Percentiles rank a stretch among this genome's conserved stretches.
phyloP scores from a whole-genome alignment of 768 basidiomycete species.

The Podaxis sp. region DNA sequence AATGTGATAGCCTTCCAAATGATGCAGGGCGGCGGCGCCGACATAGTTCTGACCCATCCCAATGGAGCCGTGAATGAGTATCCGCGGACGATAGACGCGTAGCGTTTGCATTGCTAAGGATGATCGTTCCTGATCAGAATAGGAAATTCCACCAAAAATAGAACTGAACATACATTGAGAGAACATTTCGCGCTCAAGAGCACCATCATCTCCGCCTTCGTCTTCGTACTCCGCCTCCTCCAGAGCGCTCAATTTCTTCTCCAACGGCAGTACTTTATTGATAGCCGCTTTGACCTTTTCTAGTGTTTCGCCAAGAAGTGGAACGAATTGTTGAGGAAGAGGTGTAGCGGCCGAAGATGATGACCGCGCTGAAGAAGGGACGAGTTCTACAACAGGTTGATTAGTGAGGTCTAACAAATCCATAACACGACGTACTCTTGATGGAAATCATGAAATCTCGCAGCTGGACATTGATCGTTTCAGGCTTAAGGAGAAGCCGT shows the following conservation, averaged over 20 bases:
- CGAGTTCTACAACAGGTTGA: slow-evolving; percentile 61
- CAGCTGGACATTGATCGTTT: slow-evolving; percentile 78
- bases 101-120: slow-evolving; percentile 83
- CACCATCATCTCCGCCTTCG: slow-evolving; percentile 67
- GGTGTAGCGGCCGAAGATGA: slow-evolving; percentile 83
- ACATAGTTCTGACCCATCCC: slow-evolving; percentile 94
- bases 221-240: slow-evolving; percentile 97
- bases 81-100: slow-evolving; percentile 85
- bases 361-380: slow-evolving; percentile 93
- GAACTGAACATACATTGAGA: slow-evolving; percentile 64
- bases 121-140: slow-evolving; percentile 4
- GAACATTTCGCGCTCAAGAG: slow-evolving; percentile 84
- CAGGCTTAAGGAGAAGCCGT: slow-evolving; percentile 78
- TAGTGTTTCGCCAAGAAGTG: slow-evolving; percentile 68
- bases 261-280: slow-evolving; percentile 71
- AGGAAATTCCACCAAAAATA: neutral
- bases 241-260: slow-evolving; percentile 78
- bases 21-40: slow-evolving; percentile 88
- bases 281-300: slow-evolving; percentile 72
- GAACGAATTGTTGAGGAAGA: slow-evolving; percentile 79
- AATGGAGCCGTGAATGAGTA: slow-evolving; percentile 73
- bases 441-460: slow-evolving; percentile 97
- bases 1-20: slow-evolving; percentile 93
- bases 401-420: neutral
- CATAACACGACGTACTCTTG: slow-evolving; percentile 66